Base-by-base conservation (phyloP, 768 basidiomycete genomes). In the Mrakia frigida region DNA sequence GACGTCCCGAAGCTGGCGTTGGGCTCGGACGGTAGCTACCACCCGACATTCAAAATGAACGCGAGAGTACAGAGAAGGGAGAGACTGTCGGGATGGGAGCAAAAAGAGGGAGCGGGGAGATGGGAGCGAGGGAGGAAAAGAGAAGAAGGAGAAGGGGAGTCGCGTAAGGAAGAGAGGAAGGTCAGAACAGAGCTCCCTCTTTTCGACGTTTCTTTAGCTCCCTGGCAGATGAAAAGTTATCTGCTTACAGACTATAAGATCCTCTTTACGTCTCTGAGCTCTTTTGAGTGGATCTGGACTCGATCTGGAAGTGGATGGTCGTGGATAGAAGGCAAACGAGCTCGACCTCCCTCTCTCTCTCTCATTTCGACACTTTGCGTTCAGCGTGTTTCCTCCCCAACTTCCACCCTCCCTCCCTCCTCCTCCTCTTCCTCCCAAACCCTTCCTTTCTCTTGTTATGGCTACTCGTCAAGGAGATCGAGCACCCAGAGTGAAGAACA, bases 401-500 rank as follows among this genome's bases (percentile, higher is more conserved):
- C 61, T 33, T 63, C 25, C 28, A 63, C 31, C n/a, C n/a, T 33
- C 59, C 33, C 46, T 56, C 56, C 25, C 56, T 28, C 7, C n/a
- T 25, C 56, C 2, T 28, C 25, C 56, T 18, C 28, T 28, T 46
- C 43, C 33, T 16, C 18, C 61, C 6, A 3, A n/a, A 11, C 16
- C 25, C 65, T 67, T 39, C 39, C 13, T 23, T 39, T 63, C 16
- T 63, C 65, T 21, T 14, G 35, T 39, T 35, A 80, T 80, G 79
- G 75, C 80, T 14, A 74, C 74, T 25, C 70, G 76, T 31, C 71
- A 75, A 33, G 74, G 75, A 33, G 83, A 83, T 50, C 67, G 84
- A n/a, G 82, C 83, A 23, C 83, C 82, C n/a, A 76, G 83, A 43
- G 94, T 98, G 79, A 95, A 96, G 87, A 98, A 98, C 84, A 88